phyloP scores from a whole-genome alignment of 495 filamentous ascomycete species.

The Recurvomyces mirabilis region DNA sequence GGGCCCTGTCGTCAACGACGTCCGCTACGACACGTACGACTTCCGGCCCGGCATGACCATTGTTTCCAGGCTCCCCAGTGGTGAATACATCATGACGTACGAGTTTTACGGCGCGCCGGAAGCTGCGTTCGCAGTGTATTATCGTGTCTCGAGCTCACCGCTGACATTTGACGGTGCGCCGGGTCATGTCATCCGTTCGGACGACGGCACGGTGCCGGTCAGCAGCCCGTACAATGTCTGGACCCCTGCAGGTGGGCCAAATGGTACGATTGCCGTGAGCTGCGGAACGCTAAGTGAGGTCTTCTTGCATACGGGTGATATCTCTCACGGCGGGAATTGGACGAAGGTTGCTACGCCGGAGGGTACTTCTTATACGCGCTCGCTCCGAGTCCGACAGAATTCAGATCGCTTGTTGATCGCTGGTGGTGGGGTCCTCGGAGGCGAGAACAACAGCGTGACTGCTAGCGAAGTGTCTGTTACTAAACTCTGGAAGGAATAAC shows the following conservation, averaged over 20 bases:
- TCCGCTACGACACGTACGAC: constrained; percentile 46
- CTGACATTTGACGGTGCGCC: constrained; percentile 38
- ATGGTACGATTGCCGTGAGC: constrained; percentile 40
- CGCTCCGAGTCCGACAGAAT: constrained; percentile 25
- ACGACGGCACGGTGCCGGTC: constrained; percentile 40
- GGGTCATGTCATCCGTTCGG: constrained; percentile 35
- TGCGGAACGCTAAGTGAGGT: constrained; percentile 39
- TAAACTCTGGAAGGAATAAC: neutral
- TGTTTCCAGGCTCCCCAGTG: constrained; percentile 47
- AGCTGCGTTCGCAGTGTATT: constrained; percentile 47
- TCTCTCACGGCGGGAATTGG: constrained; percentile 47
- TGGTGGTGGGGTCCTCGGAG: constrained; percentile 12
- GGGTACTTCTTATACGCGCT: constrained; percentile 39
- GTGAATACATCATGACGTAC: constrained; percentile 51
- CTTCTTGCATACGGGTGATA: constrained; percentile 46
- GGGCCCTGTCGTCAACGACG: constrained; percentile 50
- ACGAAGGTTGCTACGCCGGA: constrained; percentile 39
- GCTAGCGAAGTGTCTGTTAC: neutral
- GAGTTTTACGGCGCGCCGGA: constrained; percentile 48
- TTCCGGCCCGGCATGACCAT: constrained; percentile 58
- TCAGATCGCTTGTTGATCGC: constrained; percentile 6
- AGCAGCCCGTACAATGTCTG: constrained; percentile 32
- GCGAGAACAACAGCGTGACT: constrained; percentile 12
- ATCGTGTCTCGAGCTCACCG: constrained; percentile 41
- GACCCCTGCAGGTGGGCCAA: constrained; percentile 26